phyloP scores from a whole-genome alignment of 148 eudicot species.

The Spergularia marina region DNA sequence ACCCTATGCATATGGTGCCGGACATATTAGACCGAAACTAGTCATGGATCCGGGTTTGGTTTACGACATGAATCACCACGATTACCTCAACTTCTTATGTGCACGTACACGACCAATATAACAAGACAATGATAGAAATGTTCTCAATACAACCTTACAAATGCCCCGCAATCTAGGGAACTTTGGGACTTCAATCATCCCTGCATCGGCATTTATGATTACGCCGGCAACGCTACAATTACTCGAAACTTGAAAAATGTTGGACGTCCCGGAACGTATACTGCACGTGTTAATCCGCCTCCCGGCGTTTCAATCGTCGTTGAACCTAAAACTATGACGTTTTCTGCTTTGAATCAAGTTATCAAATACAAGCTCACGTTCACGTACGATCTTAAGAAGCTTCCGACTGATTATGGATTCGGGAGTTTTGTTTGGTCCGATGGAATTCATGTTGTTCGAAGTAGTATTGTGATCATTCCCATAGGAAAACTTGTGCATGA shows the following conservation, averaged over 20 bases:
- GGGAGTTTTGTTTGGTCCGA: conserved; percentile 49
- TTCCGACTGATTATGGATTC: conserved; percentile 15
- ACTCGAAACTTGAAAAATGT: conserved; percentile 52
- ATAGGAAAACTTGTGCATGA: no score
- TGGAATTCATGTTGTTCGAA: conserved; percentile 46
- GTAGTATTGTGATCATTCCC: conserved; percentile 40
- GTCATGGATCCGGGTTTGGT: conserved; percentile 30
- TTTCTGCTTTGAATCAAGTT: conserved; percentile 29
- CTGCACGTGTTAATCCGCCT: conserved; percentile 30
- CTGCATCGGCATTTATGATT: conserved; percentile 34
- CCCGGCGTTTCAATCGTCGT: conserved; percentile 28
- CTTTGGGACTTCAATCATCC: conserved; percentile 40
- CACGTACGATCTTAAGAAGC: not conserved
- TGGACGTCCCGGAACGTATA: conserved; percentile 37
- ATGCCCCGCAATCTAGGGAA: conserved; percentile 1
- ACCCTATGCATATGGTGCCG: conserved; percentile 22
- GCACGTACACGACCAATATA: conserved; percentile 4
- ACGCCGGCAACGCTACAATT: conserved; percentile 25
- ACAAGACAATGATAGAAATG: not conserved
- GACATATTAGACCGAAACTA: conserved; percentile 24
- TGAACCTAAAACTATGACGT: conserved; percentile 36
- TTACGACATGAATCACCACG: conserved; percentile 18
- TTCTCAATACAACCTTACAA: conserved; percentile 17
- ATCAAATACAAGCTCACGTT: conserved; percentile 19
- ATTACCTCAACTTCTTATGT: conserved; percentile 23